These are phyloP conservation scores for Calonectria honghensis DNA, from an alignment of 2,329 filamentous ascomycete species.

Conservation along the genomic window DNA sequence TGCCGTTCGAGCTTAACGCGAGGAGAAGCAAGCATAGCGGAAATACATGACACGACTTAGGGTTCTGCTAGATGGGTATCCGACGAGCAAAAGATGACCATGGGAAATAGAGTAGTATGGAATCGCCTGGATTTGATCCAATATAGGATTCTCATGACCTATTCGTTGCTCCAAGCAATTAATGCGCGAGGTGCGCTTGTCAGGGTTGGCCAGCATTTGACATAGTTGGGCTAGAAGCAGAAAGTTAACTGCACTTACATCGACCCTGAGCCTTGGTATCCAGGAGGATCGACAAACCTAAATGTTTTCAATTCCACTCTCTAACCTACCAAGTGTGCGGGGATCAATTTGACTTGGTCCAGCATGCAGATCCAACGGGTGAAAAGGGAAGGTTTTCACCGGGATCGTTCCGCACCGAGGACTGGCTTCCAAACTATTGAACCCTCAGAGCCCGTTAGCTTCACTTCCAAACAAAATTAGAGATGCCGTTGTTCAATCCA, in stretches of 20 bases:
- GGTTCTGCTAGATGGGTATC: neutral
- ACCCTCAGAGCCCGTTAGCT: neutral
- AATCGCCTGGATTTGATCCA: neutral
- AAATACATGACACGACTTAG: neutral
- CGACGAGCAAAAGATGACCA: neutral
- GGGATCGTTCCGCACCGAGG: conserved; percentile 13
- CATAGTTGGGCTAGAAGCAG: neutral
- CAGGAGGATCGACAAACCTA: neutral
- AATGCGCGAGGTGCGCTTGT: neutral
- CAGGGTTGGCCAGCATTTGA: neutral
- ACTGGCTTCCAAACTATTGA: conserved; percentile 22
- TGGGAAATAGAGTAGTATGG: neutral
- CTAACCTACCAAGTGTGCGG: neutral
- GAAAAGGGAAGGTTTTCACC: neutral
- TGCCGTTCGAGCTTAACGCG: conserved; percentile 1
- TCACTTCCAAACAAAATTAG: no score
- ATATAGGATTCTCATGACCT: neutral
- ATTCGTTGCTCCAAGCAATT: neutral
- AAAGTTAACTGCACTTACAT: neutral
- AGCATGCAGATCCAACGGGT: neutral
- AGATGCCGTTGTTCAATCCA: no score
- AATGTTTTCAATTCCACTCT: neutral
- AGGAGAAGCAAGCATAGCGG: neutral
- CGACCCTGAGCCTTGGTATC: neutral
- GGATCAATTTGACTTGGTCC: neutral